Base-by-base conservation (phyloP, 2,329 filamentous ascomycete species). In the Plenodomus tracheiphilus region DNA sequence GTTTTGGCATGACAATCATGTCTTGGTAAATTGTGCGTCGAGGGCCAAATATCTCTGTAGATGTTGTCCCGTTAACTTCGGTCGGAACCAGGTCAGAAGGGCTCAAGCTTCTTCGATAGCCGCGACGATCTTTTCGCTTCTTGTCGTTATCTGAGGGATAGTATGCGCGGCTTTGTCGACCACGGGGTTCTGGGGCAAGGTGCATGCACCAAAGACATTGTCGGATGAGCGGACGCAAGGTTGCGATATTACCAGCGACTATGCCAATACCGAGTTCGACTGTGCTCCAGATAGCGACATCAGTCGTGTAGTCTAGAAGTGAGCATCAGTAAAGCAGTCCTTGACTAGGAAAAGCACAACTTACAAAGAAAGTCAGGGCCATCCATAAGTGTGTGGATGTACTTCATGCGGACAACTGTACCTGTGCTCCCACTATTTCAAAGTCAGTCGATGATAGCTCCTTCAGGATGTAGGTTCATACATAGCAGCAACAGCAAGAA, bases 401-500 rank as follows among this genome's bases (percentile, higher is more conserved):
- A 74, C 4, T 75, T 73, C 51, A 79, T 71, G 35, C 79, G 74
- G 8, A 80, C 73, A 3, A 76, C 68, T 0, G 77, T 79, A 19
- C 75, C 78, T 45, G 78, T 74, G 57, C 82, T 82, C 21, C 82
- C 85, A 38, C 66, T 70, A 9, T n/a, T 13, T 1, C 3, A 15
- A 21, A 10, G 15, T 49, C 17, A 49, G 41, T 13, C 13, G 2
- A 15, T 22, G 19, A 15, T n/a, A 11, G 10, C 19, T 17, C 15
- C 13, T 20, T 38, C 4, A 34, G 22, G 11, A 13, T 22, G 2
- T 41, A n/a, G 13, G 19, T 10, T 54, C 55, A 37, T 40, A 65
- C 61, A 71, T 62, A 13, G 66, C 59, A 7, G 65, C 66, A 71
- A 85, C 77, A 6, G 75, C 75, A 41, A 86, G 68, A 38, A 86